phyloP scores from a whole-genome alignment of 2,329 filamentous ascomycete genomes.

The Sporothrix pallida region DNA sequence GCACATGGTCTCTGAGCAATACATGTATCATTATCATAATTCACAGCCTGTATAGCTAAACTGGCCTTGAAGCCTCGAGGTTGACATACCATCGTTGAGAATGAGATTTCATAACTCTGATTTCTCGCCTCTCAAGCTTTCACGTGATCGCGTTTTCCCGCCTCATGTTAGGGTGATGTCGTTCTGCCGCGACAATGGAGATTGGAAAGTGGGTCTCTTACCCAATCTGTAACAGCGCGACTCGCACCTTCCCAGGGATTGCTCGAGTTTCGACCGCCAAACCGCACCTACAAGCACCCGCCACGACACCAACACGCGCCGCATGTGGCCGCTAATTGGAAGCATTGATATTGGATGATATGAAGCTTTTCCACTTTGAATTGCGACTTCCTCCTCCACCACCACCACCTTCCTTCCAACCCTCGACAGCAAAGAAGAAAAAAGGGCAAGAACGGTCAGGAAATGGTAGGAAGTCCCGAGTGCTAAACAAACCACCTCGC shows the following conservation, averaged over 20 bases:
- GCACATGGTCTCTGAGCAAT: too few species aligned
- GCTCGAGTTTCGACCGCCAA: not conserved
- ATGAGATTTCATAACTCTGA: too few species aligned
- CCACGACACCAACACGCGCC: constrained; percentile 24
- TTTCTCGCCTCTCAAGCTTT: not conserved
- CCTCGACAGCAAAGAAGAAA: constrained; percentile 17
- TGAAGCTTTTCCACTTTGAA: constrained; percentile 25
- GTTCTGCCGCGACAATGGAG: not conserved
- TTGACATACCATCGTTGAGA: too few species aligned
- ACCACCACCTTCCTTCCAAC: constrained; percentile 3
- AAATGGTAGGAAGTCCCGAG: constrained; percentile 6
- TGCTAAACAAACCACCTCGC: constrained; percentile 15
- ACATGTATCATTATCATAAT: too few species aligned
- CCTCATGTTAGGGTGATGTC: not conserved
- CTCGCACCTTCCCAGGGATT: not conserved
- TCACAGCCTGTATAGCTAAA: too few species aligned
- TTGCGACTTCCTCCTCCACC: constrained; percentile 11
- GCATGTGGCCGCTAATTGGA: not conserved
- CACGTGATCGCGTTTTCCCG: constrained; percentile 17
- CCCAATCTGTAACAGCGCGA: constrained; percentile 12
- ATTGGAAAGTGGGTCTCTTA: constrained; percentile 20
- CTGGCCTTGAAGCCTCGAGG: too few species aligned
- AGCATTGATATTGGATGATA: not conserved
- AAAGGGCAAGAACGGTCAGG: not conserved
- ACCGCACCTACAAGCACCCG: constrained; percentile 14